phyloP scores from a whole-genome alignment of 345 rosid species.

The Sonneratia alba region DNA sequence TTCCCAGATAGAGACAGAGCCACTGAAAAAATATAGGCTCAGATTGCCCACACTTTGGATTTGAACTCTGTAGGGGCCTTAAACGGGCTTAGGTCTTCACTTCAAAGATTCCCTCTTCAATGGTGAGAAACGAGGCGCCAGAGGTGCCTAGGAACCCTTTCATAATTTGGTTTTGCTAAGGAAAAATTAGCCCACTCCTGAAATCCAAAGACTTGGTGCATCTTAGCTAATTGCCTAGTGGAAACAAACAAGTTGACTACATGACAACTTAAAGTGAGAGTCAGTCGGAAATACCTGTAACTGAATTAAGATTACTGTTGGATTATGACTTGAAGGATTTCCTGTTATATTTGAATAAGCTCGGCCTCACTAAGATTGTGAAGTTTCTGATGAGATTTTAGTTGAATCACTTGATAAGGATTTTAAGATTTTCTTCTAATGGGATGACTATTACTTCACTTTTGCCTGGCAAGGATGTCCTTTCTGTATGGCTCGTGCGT shows the following conservation, averaged over 20 bases:
- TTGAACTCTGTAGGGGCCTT: conserved; percentile 70
- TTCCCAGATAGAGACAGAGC: conserved; percentile 97
- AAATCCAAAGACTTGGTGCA: background rate
- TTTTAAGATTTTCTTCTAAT: background rate
- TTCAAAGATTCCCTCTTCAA: no score
- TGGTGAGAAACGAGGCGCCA: no score
- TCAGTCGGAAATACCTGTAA: background rate
- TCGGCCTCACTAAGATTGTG: background rate
- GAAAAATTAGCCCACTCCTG: background rate
- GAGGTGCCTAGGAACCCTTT: background rate
- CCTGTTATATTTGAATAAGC: background rate
- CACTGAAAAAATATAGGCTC: conserved; percentile 91
- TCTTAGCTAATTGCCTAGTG: background rate
- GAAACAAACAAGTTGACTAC: background rate
- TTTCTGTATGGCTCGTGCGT: background rate
- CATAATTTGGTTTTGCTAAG: background rate
- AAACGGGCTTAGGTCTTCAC: conserved; percentile 55
- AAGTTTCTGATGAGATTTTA: background rate
- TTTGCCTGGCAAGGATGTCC: background rate
- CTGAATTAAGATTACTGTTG: background rate
- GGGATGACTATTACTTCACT: background rate
- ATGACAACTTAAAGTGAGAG: background rate
- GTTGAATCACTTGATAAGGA: background rate
- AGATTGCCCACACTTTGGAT: conserved; percentile 51
- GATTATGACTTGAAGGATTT: background rate